Conservation (phyloP, 306 rosid species). For the Rosa persica region DNA sequence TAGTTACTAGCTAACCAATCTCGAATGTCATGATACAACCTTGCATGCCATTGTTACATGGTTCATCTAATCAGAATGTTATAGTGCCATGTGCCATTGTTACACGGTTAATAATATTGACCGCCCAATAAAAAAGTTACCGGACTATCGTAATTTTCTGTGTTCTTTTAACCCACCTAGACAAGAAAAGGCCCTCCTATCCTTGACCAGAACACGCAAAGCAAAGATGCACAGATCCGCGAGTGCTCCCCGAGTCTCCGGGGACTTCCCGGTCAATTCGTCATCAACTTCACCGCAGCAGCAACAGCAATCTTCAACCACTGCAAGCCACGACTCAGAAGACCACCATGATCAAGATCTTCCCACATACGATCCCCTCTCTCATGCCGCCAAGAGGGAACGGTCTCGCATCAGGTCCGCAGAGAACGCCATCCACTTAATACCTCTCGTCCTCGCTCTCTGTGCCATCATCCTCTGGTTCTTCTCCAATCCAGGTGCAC, state of each 20-base stretch:
- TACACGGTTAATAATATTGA: too few relatives aligned
- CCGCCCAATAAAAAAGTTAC: too few relatives aligned
- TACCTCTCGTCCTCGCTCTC: constrained; percentile 72
- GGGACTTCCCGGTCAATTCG: constrained; percentile 12
- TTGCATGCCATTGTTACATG: too few relatives aligned
- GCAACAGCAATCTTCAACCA: not conserved
- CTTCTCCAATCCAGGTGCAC: constrained; percentile 56
- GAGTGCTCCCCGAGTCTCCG: constrained; percentile 26
- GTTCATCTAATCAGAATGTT: too few relatives aligned
- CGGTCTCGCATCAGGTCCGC: constrained; percentile 61
- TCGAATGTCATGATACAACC: too few relatives aligned
- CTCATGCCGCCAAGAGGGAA: constrained; percentile 59
- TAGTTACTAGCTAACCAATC: too few relatives aligned
- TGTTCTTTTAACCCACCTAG: not conserved
- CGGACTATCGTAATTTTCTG: not conserved
- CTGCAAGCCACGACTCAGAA: constrained; percentile 30
- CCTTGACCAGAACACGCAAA: not conserved
- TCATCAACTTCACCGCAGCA: constrained; percentile 16
- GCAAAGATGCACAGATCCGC: constrained; percentile 46
- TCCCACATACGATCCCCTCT: constrained; percentile 79
- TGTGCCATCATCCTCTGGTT: constrained; percentile 89
- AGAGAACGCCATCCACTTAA: constrained; percentile 62
- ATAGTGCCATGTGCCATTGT: too few relatives aligned
- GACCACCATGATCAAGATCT: constrained; percentile 39
- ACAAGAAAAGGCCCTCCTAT: not conserved